Evolutionary conservation across 768 basidiomycete genomes (phyloP).

Genomic region (Macrocybe gigantea): DNA sequence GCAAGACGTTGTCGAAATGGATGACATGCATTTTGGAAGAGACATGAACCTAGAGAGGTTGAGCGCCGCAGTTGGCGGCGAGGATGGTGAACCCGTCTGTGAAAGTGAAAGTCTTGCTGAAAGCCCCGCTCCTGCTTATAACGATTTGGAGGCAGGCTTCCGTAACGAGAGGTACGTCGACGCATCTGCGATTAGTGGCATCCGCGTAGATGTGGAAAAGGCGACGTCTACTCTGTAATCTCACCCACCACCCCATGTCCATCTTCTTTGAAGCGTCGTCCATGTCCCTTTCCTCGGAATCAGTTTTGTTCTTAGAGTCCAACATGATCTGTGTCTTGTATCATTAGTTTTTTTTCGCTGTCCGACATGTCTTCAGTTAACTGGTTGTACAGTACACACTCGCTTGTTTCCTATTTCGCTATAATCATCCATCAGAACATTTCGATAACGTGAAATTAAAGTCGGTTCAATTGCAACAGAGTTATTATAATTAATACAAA

Average conservation of each 20-base stretch:
- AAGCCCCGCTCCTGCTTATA: conserved; percentile 52
- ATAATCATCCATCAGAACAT: background rate
- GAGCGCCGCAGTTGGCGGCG: conserved; percentile 46
- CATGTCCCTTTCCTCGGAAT: background rate
- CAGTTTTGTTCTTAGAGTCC: too few relatives aligned
- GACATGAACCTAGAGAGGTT: conserved; percentile 46
- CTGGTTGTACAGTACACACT: background rate
- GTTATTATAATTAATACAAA: too few relatives aligned
- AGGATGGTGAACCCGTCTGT: conserved; percentile 45
- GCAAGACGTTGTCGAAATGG: conserved; percentile 50
- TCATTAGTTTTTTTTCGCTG: conserved; percentile 24
- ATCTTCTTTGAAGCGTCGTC: background rate
- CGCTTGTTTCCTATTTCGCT: background rate
- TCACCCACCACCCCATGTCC: background rate
- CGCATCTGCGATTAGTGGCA: conserved; percentile 30
- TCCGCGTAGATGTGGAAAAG: conserved; percentile 60
- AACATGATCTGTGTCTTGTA: too few relatives aligned
- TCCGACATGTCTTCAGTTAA: too few relatives aligned
- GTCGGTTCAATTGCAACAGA: too few relatives aligned
- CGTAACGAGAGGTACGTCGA: conserved; percentile 14
- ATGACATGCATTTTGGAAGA: conserved; percentile 49
- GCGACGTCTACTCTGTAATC: conserved; percentile 43
- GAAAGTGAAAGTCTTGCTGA: conserved; percentile 33
- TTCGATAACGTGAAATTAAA: too few relatives aligned
- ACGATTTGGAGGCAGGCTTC: conserved; percentile 45